phyloP scores from a whole-genome alignment of 257 asterid genomes.

The Salvia miltiorrhiza region DNA sequence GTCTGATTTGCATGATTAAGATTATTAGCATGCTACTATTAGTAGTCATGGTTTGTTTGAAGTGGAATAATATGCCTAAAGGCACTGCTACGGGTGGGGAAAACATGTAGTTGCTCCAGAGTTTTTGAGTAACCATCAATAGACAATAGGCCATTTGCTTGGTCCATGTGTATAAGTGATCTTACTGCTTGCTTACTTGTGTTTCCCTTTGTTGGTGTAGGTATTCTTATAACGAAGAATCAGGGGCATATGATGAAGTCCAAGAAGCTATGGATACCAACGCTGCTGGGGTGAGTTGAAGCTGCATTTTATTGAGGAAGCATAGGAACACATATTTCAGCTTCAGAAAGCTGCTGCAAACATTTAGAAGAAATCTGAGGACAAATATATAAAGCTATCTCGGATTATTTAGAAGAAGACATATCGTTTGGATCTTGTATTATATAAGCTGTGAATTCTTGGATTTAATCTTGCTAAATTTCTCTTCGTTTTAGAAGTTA shows the following conservation, averaged over 20 bases:
- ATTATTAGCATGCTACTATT: too few relatives aligned
- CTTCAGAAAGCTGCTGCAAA: not conserved
- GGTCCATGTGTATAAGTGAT: not conserved
- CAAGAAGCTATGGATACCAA: slow-evolving; percentile 31
- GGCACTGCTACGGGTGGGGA: not conserved
- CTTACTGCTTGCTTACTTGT: slow-evolving; percentile 9
- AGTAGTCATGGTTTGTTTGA: not conserved
- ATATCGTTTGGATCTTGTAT: too few relatives aligned
- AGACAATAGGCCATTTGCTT: not conserved
- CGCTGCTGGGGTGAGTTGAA: slow-evolving; percentile 32
- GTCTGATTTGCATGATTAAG: not conserved
- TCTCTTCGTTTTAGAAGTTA: too few relatives aligned
- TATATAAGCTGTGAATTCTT: too few relatives aligned
- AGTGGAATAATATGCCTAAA: not conserved
- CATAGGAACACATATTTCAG: not conserved
- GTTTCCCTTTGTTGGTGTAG: slow-evolving; percentile 26
- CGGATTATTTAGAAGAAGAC: too few relatives aligned
- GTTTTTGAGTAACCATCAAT: not conserved
- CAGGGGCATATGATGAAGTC: slow-evolving; percentile 67
- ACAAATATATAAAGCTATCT: too few relatives aligned
- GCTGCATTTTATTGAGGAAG: too few relatives aligned
- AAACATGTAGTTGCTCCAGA: not conserved
- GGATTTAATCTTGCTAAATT: too few relatives aligned
- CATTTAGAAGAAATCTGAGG: too few relatives aligned
- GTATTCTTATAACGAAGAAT: slow-evolving; percentile 69